Evolutionary conservation across 371 early-diverging fungal genomes (phyloP), one percentile per base, ranked within the genome.

Genomic region (Mortierella sp.): DNA sequence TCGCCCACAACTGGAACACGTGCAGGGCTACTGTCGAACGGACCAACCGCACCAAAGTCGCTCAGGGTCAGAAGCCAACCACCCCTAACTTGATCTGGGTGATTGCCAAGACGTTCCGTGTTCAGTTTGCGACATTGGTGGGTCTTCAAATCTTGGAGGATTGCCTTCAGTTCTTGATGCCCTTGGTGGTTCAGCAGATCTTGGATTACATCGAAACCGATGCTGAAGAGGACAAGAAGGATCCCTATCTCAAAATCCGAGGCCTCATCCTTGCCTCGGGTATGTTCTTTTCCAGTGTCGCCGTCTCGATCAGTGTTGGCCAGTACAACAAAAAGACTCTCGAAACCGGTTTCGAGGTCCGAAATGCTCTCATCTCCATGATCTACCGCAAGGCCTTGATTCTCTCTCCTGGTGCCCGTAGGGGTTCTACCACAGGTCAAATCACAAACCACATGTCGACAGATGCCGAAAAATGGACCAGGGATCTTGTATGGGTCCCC

Each of bases 311-410:
- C 29, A 46, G 60, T 7, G 55, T 37, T 14, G 69, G 65, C 18
- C 69, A 72, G n/a, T 66, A 50, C 46, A 46, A 37, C 12, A 62
- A 65, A 28, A 19, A n/a, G 4, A 51, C 47, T 0, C 23, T 29
- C 26, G 66, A 72, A 51, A 19, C 70, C 28, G 79, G 70, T 1
- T 45, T 79, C 16, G 64, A 69, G 52, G 47, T 95, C n/a, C 90
- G 93, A 50, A 84, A 94, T 45, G 95, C 94, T 9, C 50, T 90
- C 21, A 81, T 82, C 29, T 91, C 96, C 0, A 89, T 94, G 19
- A 90, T 98, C 50, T 98, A 96, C 76, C 89, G 88, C 73, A 98
- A 98, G 74, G 83, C 94, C 0, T 73, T 96, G 63, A 73, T 85
- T 7, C 88, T 98, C 14, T 94, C 94, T 23, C 93, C 91, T 75